These are phyloP conservation scores for Crotalaria pallida DNA, from an alignment of 306 rosid species.

Conservation along the genomic window DNA sequence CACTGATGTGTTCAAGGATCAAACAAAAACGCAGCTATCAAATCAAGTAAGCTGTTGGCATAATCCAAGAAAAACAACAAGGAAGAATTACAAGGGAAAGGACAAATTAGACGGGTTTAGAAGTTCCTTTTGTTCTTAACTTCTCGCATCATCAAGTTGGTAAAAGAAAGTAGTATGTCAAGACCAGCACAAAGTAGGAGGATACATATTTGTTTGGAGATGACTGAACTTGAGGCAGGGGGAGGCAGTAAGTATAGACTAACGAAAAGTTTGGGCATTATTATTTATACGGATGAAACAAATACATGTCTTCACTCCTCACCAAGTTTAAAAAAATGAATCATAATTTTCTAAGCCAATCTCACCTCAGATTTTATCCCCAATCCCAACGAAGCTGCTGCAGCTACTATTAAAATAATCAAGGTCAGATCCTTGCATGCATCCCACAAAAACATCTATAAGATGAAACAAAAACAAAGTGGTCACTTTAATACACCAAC, in stretches of 20 bases:
- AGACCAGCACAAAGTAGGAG: background rate
- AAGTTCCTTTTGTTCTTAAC: background rate
- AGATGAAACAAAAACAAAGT: conserved; percentile 17
- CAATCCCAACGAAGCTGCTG: conserved; percentile 82
- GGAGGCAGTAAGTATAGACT: background rate
- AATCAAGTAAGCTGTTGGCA: background rate
- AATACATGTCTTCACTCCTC: background rate
- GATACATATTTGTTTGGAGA: background rate
- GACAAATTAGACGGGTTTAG: background rate
- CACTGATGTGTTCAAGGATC: background rate
- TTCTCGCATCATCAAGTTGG: background rate
- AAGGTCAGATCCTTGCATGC: conserved; percentile 99
- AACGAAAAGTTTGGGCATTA: background rate
- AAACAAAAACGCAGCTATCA: background rate
- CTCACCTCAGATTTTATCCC: conserved; percentile 98
- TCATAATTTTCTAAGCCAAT: background rate
- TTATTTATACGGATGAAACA: background rate
- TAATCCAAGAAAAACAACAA: background rate
- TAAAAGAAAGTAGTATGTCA: background rate
- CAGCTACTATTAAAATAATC: conserved; percentile 92
- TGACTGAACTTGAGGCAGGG: background rate
- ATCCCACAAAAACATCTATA: conserved; percentile 93
- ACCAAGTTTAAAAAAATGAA: background rate
- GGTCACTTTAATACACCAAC: background rate
- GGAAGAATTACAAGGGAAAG: background rate